Conservation (phyloP, 2,329 filamentous ascomycete species). For the Huntiella omanensis region DNA sequence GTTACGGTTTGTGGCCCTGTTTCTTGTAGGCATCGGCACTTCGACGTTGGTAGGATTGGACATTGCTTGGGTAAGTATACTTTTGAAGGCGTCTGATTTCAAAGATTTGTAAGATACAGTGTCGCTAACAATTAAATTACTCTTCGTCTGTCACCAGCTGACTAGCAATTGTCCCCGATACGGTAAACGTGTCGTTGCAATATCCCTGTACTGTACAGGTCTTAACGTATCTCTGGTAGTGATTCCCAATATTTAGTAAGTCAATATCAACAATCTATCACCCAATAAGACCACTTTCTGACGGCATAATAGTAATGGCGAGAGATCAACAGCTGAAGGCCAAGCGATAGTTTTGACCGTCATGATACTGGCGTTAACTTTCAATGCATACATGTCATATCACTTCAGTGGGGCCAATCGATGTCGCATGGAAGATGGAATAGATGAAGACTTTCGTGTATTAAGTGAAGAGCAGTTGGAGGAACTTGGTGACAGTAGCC, state of each 20-base stretch:
- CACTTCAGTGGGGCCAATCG: neutral
- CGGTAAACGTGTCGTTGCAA: neutral
- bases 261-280: neutral
- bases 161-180: neutral
- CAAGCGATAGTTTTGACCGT: neutral
- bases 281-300: too few species aligned
- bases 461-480: neutral
- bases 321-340: neutral
- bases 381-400: neutral
- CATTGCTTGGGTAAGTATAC: neutral
- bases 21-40: neutral
- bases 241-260: neutral
- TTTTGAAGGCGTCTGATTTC: too few species aligned
- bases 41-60: neutral
- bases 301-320: neutral
- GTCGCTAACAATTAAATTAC: too few species aligned
- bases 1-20: neutral
- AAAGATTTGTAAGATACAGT: too few species aligned
- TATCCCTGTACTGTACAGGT: neutral
- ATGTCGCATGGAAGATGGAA: neutral
- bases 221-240: neutral
- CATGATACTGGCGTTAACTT: neutral
- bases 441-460: neutral
- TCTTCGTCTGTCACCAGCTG: too few species aligned
- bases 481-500: neutral